Base-by-base conservation (phyloP, 2,329 filamentous ascomycete species). In the Aphanoascus verrucosus region DNA sequence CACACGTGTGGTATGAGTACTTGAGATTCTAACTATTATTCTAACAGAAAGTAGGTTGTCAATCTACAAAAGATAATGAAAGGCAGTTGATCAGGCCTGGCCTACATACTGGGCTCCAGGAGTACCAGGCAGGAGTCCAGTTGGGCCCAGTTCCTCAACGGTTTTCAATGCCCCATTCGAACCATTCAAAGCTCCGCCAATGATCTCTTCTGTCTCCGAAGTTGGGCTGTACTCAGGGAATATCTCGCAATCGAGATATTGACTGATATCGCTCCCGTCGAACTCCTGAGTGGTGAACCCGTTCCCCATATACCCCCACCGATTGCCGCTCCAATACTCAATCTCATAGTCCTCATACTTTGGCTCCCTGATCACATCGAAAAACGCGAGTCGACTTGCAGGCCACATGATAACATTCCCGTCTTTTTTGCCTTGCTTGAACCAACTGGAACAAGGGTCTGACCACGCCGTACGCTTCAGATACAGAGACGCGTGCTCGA, bases 351-450 rank as follows among this genome's bases (percentile, higher is more conserved):
- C 57, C 32, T 58, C 57, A 51, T 52, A 58, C 37, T 54, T 57
- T 1, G 55, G 55, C 19, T 57, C 51, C 19, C 42, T 37, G 40
- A 58, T 17, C 28, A 55, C n/a, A 12, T 58, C 55, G 31, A 58
- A 55, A 49, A 57, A 58, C 0, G 55, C 53, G 15, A 65, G 49
- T 14, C 61, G 53, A 11, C 50, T 59, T 28, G 61, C 62, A 8
- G 62, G 62, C 60, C 61, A 64, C 40, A 62, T 55, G 20, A 58
- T 58, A 32, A 60, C 52, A 23, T 58, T 57, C 8, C 61, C 61
- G 40, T 59, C 58, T 49, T 55, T 57, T 37, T 50, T 57, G 9
- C 60, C 60, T 42, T 62, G 60, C 52, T 58, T 58, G 48, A 57
- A 60, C 58, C 58, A 50, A 56, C 60, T 37, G 56, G 61, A 53